These are phyloP conservation scores for Yamadazyma takamatsuzukensis DNA, from an alignment of 805 yeast genomes.

Conservation along the genomic window DNA sequence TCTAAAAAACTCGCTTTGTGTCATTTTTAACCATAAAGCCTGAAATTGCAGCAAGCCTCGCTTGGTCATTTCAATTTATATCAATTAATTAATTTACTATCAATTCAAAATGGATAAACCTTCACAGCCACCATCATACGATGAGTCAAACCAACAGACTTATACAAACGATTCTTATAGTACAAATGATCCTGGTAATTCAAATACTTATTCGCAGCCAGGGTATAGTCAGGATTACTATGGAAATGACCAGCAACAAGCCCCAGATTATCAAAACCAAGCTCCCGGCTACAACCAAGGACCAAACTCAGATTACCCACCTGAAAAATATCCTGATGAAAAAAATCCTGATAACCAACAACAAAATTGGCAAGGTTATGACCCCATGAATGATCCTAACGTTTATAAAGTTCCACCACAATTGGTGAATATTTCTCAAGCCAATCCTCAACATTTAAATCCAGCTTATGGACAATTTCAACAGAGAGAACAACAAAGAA, in stretches of 20 bases:
- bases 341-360: background rate
- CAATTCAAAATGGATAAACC: no score
- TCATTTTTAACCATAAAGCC: no score
- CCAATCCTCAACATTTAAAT: constrained; percentile 33
- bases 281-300: background rate
- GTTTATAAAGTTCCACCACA: constrained; percentile 29
- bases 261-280: background rate
- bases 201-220: no score
- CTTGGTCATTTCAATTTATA: no score
- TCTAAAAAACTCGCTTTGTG: background rate
- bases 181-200: no score
- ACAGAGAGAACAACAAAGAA: constrained; percentile 27
- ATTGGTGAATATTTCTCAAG: constrained; percentile 33
- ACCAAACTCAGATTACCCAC: background rate
- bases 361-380: constrained; percentile 8
- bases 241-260: no score
- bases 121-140: constrained; percentile 8
- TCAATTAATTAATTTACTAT: no score
- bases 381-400: constrained; percentile 22
- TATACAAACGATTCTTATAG: no score
- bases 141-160: no score
- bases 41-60: no score
- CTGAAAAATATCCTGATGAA: background rate
- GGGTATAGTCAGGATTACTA: no score
- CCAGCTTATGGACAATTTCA: constrained; percentile 35